These are phyloP conservation scores for Xylaria grammica DNA, from an alignment of 495 filamentous ascomycete genomes.

Conservation along the genomic window DNA sequence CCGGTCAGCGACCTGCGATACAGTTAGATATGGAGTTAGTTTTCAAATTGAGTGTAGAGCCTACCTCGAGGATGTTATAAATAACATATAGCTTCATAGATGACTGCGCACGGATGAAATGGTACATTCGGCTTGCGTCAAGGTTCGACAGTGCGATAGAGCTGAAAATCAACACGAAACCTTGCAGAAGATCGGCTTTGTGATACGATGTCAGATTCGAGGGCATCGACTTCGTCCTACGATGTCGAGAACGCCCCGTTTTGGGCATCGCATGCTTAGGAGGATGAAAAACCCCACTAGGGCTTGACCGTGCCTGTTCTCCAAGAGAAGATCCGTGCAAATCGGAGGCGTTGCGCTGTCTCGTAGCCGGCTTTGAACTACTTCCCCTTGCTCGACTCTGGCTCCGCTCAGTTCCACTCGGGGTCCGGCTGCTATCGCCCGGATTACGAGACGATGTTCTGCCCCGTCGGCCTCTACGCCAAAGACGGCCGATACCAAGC, in stretches of 20 bases:
- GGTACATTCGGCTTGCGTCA: conserved; percentile 97
- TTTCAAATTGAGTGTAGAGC: neutral
- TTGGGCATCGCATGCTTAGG: conserved; percentile 36
- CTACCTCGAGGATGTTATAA: conserved; percentile 90
- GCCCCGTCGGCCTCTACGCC: conserved; percentile 62
- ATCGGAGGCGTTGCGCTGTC: conserved; percentile 34
- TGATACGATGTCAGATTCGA: conserved; percentile 84
- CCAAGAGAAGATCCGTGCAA: conserved; percentile 16
- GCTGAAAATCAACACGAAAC: conserved; percentile 80
- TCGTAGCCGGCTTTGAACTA: conserved; percentile 15
- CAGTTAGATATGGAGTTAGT: neutral
- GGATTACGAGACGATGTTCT: conserved; percentile 39
- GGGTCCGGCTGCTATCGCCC: conserved; percentile 32
- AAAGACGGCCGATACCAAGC: conserved; percentile 75
- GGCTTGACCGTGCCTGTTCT: conserved; percentile 27
- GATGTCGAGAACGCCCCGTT: conserved; percentile 59
- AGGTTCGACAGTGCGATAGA: conserved; percentile 87
- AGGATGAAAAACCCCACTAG: conserved; percentile 40
- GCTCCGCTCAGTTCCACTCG: conserved; percentile 43
- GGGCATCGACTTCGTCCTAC: conserved; percentile 79
- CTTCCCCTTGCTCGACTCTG: conserved; percentile 34
- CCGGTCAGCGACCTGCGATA: conserved; percentile 68
- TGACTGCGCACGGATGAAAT: conserved; percentile 93
- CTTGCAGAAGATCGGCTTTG: conserved; percentile 94
- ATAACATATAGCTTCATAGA: conserved; percentile 99